These are phyloP conservation scores for Amanita exitialis DNA, from an alignment of 768 basidiomycete species.

Conservation along the genomic window DNA sequence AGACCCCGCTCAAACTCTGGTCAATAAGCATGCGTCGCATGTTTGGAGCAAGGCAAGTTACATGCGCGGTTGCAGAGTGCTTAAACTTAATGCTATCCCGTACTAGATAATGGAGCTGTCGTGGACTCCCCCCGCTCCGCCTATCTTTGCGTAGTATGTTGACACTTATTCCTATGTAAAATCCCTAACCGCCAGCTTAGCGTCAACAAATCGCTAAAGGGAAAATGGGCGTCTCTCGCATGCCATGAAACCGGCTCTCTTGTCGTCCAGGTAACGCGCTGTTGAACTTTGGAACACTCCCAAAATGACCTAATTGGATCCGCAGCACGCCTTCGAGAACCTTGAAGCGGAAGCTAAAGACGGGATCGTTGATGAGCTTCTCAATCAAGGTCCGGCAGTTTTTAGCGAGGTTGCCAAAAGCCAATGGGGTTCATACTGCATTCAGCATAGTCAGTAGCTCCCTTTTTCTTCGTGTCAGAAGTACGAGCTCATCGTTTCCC, in stretches of 20 bases:
- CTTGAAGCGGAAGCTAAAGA: conserved; percentile 77
- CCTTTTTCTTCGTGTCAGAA: background rate
- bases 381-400: conserved; percentile 56
- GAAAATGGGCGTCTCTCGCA: conserved; percentile 83
- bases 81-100: conserved; percentile 5
- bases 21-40: conserved; percentile 87
- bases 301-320: conserved; percentile 3
- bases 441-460: conserved; percentile 63
- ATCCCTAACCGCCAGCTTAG: conserved; percentile 23
- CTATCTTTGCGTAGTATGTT: conserved; percentile 77
- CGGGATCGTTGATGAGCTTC: conserved; percentile 75
- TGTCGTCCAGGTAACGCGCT: conserved; percentile 63
- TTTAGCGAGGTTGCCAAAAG: conserved; percentile 77
- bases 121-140: conserved; percentile 81
- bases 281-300: background rate
- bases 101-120: conserved; percentile 79
- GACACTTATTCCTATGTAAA: conserved; percentile 2
- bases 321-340: conserved; percentile 77
- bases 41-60: conserved; percentile 77
- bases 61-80: background rate
- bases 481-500: background rate
- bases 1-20: conserved; percentile 77
- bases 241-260: conserved; percentile 88
- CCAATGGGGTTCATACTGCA: conserved; percentile 85
- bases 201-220: conserved; percentile 80